Percentiles rank a stretch among this genome's conserved stretches.
phyloP scores from a whole-genome alignment of 2,329 filamentous ascomycete genomes.

The Diaporthe vexans region DNA sequence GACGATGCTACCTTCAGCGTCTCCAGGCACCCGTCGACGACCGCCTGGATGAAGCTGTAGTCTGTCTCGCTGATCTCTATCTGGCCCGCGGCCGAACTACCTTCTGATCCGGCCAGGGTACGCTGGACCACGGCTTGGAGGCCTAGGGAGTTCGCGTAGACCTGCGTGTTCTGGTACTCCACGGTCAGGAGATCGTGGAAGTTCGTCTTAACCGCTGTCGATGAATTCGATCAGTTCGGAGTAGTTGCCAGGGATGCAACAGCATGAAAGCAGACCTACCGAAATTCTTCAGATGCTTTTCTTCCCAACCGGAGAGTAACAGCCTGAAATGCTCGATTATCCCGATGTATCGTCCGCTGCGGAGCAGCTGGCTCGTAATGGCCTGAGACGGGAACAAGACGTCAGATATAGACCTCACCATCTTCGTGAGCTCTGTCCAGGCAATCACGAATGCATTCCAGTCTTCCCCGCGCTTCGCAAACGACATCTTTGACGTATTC shows the following conservation, averaged over 20 bases:
- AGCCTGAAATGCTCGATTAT: slow-evolving; percentile 16
- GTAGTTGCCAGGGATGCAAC: no score
- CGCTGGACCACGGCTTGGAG: background rate
- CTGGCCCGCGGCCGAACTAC: background rate
- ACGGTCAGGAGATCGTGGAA: background rate
- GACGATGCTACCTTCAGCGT: background rate
- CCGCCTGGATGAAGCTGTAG: slow-evolving; percentile 4
- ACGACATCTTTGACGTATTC: background rate
- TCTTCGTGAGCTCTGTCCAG: background rate
- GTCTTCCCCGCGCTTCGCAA: background rate
- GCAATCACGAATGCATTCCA: background rate
- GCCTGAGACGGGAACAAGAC: background rate
- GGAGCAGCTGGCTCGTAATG: background rate
- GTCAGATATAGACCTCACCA: background rate
- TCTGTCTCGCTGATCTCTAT: slow-evolving; percentile 7
- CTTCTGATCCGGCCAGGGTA: background rate
- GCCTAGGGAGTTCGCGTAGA: background rate
- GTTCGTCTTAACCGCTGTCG: background rate
- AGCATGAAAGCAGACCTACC: background rate
- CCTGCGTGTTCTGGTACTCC: slow-evolving; percentile 6
- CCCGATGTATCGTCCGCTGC: background rate
- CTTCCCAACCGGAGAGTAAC: background rate
- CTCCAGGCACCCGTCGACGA: slow-evolving; percentile 7
- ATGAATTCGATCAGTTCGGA: background rate
- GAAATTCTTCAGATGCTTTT: background rate